Evolutionary conservation across 164 flowering plant genomes (phyloP).

Genomic region (Amborella trichopoda): DNA sequence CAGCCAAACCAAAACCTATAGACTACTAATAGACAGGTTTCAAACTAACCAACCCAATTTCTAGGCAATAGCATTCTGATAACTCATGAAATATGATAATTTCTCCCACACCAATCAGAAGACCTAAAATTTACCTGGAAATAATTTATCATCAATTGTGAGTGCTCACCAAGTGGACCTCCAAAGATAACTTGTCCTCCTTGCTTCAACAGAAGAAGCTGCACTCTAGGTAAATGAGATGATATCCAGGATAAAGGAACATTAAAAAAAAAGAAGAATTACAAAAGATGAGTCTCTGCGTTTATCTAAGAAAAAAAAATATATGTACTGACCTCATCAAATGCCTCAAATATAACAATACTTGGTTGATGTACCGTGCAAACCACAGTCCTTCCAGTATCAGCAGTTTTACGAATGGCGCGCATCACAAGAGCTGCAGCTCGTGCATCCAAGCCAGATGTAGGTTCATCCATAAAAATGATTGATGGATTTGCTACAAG

Average conservation of each 20-base stretch:
- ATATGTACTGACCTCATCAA: conserved; percentile 63
- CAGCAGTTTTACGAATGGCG: conserved; percentile 89
- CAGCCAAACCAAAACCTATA: no score
- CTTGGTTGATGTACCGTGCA: conserved; percentile 98
- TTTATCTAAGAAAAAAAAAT: not conserved
- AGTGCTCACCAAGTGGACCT: conserved; percentile 75
- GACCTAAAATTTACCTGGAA: conserved; percentile 74
- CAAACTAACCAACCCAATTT: no score
- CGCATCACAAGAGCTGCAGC: conserved; percentile 99
- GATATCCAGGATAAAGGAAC: no score
- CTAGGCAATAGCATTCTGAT: no score
- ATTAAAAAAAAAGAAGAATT: no score
- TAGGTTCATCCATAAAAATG: conserved; percentile 97
- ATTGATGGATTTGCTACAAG: conserved; percentile 96
- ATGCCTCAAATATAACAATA: conserved; percentile 92
- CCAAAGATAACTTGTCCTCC: conserved; percentile 93
- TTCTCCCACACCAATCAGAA: no score
- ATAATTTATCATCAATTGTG: conserved; percentile 63
- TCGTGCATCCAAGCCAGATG: conserved; percentile 95
- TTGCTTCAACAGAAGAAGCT: conserved; percentile 81
- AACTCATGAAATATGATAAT: no score
- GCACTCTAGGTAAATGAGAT: no score
- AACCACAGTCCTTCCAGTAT: conserved; percentile 92
- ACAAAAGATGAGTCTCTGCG: no score
- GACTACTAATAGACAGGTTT: no score